Base-by-base conservation (phyloP, 176 grass and related monocot genomes). In the Poa pratensis region DNA sequence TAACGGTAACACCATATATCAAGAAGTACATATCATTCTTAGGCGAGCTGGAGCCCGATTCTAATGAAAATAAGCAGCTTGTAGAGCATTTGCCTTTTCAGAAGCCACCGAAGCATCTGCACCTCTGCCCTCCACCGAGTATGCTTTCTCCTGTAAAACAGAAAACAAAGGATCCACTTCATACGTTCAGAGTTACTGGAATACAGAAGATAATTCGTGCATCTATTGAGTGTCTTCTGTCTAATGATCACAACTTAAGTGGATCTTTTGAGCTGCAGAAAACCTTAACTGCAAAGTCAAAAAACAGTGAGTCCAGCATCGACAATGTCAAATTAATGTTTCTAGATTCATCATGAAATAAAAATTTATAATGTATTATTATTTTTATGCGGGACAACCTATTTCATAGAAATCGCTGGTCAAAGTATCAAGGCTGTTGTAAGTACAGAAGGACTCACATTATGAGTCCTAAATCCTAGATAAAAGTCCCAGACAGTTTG, bases 121-220 rank as follows among this genome's bases (percentile, higher is more conserved):
- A 1, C 7, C 34, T 70, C 79, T 84, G 69, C 92, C 92, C 28
- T 85, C 87, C 59, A 76, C 32, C 12, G 82, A 35, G 66, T 90
- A 90, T 24, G 89, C 84, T 78, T 89, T 90, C 53, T 49, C 92
- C 92, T 92, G 82, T 2, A 81, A 27, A 27, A 70, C 69, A 78
- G 14, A 28, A 32, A 75, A 45, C 0, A 7, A 19, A 20, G 13
- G 2, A 85, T 8, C 40, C 61, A 85, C 17, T 51, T 70, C 58
- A 43, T 71, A 30, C 28, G 27, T 71, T 19, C 43, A n/a, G 19
- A 19, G 14, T 77, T 48, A 70, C 14, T 23, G 4, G 24, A 32
- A 13, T 71, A 50, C 65, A 71, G 3, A 37, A 5, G 6, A 17
- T 24, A 15, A 4, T 2, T 30, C 30, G 4, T 23, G 26, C 69